A percentile compares a stretch with the other conserved stretches of the same genome.
phyloP scores from a whole-genome alignment of 345 rosid genomes.

The Bruguiera parviflora region DNA sequence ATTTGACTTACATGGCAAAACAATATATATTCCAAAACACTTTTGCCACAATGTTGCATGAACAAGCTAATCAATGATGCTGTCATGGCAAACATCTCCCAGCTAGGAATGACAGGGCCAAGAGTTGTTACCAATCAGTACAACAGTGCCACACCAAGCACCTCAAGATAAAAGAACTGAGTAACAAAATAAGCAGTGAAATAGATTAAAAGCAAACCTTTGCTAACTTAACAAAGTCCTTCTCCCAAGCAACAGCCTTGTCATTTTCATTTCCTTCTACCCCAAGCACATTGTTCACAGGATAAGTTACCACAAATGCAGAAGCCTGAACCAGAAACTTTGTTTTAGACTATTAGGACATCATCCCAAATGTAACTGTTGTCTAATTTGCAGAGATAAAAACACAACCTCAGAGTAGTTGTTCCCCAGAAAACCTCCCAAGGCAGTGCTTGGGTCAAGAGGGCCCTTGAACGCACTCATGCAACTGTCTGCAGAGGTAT shows the following conservation, averaged over 20 bases:
- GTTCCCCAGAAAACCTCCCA: constrained; percentile 92
- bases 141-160: too few relatives aligned
- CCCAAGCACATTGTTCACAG: constrained; percentile 72
- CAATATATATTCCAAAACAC: too few relatives aligned
- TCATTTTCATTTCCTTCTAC: constrained; percentile 61
- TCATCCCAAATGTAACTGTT: neutral
- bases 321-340: constrained; percentile 70
- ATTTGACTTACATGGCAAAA: too few relatives aligned
- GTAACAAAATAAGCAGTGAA: neutral
- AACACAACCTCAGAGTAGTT: constrained; percentile 72
- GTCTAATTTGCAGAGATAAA: constrained; percentile 18
- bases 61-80: too few relatives aligned
- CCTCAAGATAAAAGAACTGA: neutral
- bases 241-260: constrained; percentile 92
- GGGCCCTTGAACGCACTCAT: constrained; percentile 96
- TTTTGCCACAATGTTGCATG: too few relatives aligned
- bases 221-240: constrained; percentile 79
- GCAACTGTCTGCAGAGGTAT: constrained; percentile 78
- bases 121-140: too few relatives aligned
- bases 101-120: too few relatives aligned
- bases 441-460: constrained; percentile 86
- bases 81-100: too few relatives aligned
- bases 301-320: constrained; percentile 89
- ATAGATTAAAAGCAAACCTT: constrained; percentile 49
- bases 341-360: constrained; percentile 10